These are phyloP conservation scores for Fusarium sterilihyphosum DNA, from an alignment of 2,329 filamentous ascomycete genomes.

Conservation along the genomic window DNA sequence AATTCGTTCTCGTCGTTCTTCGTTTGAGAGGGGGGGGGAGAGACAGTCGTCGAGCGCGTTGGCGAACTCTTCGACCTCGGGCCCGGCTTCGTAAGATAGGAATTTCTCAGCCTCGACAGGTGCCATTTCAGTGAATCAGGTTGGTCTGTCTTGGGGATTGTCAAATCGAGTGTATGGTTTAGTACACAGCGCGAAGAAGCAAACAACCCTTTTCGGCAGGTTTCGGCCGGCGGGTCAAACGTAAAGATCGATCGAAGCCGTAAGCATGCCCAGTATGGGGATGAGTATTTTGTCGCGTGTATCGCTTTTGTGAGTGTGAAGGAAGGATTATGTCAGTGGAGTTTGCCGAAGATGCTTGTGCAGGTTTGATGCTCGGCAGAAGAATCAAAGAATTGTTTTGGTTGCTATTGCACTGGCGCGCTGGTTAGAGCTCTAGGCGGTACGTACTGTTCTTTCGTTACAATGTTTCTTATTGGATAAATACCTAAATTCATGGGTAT, in stretches of 20 bases:
- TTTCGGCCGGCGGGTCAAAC: slow-evolving; percentile 40
- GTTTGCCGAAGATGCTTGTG: slow-evolving; percentile 18
- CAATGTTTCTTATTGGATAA: neutral
- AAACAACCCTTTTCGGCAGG: slow-evolving; percentile 42
- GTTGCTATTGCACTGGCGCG: slow-evolving; percentile 40
- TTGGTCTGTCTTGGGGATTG: neutral
- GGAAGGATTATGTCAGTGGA: slow-evolving; percentile 12
- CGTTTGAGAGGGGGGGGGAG: slow-evolving; percentile 55
- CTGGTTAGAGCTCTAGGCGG: slow-evolving; percentile 17
- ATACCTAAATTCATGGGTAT: neutral
- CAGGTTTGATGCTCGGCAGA: slow-evolving; percentile 33
- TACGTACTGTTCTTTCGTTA: slow-evolving; percentile 29
- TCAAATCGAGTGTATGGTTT: neutral
- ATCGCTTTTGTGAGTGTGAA: neutral
- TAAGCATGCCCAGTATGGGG: slow-evolving; percentile 36
- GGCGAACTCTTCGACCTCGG: slow-evolving; percentile 89
- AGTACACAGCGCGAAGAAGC: slow-evolving; percentile 3
- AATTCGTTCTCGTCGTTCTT: slow-evolving; percentile 72
- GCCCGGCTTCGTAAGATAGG: slow-evolving; percentile 60
- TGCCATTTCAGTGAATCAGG: slow-evolving; percentile 26
- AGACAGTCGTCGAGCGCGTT: slow-evolving; percentile 82
- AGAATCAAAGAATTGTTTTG: slow-evolving; percentile 40
- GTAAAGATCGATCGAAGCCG: slow-evolving; percentile 33
- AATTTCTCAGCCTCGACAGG: slow-evolving; percentile 8
- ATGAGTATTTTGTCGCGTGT: slow-evolving; percentile 7